Evolutionary conservation across 108 stramenopile genomes (phyloP), one percentile per base, ranked within the genome.

Genomic region (Cyclotella choctawhatcheeana): DNA sequence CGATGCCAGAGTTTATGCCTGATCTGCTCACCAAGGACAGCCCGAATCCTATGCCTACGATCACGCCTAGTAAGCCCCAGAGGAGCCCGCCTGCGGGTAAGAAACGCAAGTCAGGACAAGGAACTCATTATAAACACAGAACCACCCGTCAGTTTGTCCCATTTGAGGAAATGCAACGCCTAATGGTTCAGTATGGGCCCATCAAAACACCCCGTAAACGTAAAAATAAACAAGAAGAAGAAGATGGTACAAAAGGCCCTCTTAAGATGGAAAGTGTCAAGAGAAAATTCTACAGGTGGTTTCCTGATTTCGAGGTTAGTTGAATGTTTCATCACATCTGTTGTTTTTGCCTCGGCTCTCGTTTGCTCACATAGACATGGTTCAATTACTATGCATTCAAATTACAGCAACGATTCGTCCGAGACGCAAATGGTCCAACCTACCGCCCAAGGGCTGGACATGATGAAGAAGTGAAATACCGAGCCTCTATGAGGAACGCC

Each of bases 251-350:
- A 22, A 34, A 13, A 6, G 26, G 44, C 18, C 17, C 44, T 61
- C 21, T 34, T 3, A 55, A 69, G 55, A 18, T 44, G 13, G 48
- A 56, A 27, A 56, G 54, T 16, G 30, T 69, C 4, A 55, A 44
- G 27, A 40, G 67, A 10, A 69, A 58, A 29, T 69, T 69, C 43
- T 69, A 69, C 43, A 25, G 67, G 2, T 69, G 67, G 67, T 69
- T 69, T 20, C 67, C 67, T 25, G 67, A 69, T 20, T 69, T 69
- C 18, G 54, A 69, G 13, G 53, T n/a, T n/a, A n/a, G n/a, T n/a
- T n/a, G n/a, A 52, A 37, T 33, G 66, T 20, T 67, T 67, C 35
- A 27, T 53, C 5, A 47, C 47, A 31, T n/a, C n/a, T n/a, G n/a
- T n/a, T n/a, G n/a, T n/a, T n/a, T n/a, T n/a, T n/a, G n/a, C n/a